A percentile compares a stretch with the other conserved stretches of the same genome.
These are phyloP conservation scores for Tuctoria greenei DNA, from an alignment of 176 grass and related monocot species.

Conservation along the genomic window DNA sequence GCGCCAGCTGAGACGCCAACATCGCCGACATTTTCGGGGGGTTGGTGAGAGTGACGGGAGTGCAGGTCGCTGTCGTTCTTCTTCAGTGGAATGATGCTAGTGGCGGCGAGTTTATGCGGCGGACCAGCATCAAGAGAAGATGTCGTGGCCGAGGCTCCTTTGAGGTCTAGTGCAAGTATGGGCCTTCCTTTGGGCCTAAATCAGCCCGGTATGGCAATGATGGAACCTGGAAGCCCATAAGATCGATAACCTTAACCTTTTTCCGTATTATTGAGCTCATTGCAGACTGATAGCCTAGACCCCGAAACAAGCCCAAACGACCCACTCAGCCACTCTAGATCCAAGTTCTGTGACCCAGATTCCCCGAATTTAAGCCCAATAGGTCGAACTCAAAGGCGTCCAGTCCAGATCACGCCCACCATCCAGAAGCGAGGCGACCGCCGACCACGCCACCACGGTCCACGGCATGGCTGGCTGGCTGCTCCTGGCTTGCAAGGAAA, in stretches of 20 bases:
- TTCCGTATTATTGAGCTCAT: neutral
- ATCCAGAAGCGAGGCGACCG: no score
- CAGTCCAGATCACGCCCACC: neutral
- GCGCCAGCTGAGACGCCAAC: constrained; percentile 5
- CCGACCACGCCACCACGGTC: neutral
- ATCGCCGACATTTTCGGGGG: constrained; percentile 38
- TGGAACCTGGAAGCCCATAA: neutral
- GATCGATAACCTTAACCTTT: neutral
- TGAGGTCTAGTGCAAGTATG: neutral
- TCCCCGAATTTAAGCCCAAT: neutral
- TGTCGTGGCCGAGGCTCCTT: constrained; percentile 18
- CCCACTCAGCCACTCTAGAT: neutral
- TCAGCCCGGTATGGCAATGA: neutral
- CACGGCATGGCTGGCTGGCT: neutral
- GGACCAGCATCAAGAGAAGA: neutral
- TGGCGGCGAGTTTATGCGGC: neutral
- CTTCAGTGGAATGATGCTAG: neutral
- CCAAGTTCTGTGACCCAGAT: neutral
- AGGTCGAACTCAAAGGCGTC: neutral
- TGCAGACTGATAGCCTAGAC: no score
- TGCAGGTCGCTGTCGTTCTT: constrained; percentile 10
- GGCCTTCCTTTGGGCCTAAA: neutral
- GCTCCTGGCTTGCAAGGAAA: constrained; percentile 43
- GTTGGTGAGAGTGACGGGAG: neutral
- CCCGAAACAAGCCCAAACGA: neutral